Evolutionary conservation across 2,329 filamentous ascomycete genomes (phyloP).

Genomic region (Ceratocystis cacaofunesta): DNA sequence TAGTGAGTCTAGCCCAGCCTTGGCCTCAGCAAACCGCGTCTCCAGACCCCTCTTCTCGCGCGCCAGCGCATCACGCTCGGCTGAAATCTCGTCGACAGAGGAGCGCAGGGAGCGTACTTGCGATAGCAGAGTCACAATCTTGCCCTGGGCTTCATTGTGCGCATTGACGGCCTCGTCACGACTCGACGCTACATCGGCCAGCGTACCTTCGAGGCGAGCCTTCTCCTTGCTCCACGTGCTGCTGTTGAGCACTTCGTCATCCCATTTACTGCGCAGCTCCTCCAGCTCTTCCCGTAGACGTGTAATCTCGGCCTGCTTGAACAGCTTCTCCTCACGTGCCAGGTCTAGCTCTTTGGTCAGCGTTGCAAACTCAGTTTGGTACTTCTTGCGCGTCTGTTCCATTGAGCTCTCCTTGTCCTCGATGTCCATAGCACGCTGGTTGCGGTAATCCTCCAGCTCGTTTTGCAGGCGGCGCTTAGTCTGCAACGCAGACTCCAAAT

Average conservation of each 20-base stretch:
- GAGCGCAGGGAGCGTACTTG: conserved; percentile 76
- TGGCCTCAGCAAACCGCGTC: conserved; percentile 70
- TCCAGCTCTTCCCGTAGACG: conserved; percentile 91
- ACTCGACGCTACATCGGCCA: conserved; percentile 79
- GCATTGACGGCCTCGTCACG: conserved; percentile 84
- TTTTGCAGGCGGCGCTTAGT: conserved; percentile 90
- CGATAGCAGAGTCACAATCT: conserved; percentile 77
- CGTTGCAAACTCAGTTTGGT: conserved; percentile 80
- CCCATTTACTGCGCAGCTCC: conserved; percentile 89
- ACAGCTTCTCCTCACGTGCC: conserved; percentile 77
- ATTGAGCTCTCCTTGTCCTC: conserved; percentile 93
- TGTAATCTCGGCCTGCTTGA: conserved; percentile 71
- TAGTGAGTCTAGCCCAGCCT: conserved; percentile 75
- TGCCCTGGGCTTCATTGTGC: conserved; percentile 87
- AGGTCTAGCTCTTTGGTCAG: conserved; percentile 86
- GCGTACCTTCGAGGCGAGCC: conserved; percentile 71
- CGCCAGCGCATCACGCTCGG: conserved; percentile 69
- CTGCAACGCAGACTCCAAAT: conserved; percentile 71
- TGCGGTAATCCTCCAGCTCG: conserved; percentile 93
- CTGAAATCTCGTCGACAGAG: conserved; percentile 68
- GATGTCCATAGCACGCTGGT: conserved; percentile 85
- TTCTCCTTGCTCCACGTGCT: conserved; percentile 99
- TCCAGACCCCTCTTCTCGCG: conserved; percentile 88
- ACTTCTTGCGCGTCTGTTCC: conserved; percentile 96
- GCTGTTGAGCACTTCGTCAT: conserved; percentile 93